phyloP scores from a whole-genome alignment of 257 asterid genomes.

The Solanum peruvianum region DNA sequence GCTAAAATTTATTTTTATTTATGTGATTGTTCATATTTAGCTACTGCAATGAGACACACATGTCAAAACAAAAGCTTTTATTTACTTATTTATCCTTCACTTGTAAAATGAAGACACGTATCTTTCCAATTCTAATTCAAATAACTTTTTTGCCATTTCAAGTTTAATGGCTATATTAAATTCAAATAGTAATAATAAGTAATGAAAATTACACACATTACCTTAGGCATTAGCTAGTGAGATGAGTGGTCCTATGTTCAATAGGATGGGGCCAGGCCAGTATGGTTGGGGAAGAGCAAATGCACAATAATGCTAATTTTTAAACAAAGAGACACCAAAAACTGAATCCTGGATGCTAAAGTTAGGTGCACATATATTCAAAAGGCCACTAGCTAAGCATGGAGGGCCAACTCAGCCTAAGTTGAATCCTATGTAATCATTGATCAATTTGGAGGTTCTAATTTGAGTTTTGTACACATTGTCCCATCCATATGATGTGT shows the following conservation, averaged over 20 bases:
- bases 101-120: not conserved
- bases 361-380: not conserved
- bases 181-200: not conserved
- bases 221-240: not conserved
- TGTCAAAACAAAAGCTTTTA: not conserved
- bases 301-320: not conserved
- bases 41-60: not conserved
- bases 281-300: not conserved
- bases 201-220: not conserved
- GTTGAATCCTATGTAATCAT: not conserved
- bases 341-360: not conserved
- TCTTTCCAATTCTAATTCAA: not conserved
- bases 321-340: not conserved
- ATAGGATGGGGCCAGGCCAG: not conserved
- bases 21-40: not conserved
- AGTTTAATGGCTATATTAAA: not conserved
- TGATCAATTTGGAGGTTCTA: not conserved
- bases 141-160: not conserved
- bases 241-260: not conserved
- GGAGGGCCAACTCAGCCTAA: not conserved
- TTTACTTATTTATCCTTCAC: not conserved
- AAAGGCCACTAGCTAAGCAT: not conserved
- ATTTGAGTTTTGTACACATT: not conserved
- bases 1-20: no score
- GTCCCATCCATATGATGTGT: not conserved